phyloP scores from a whole-genome alignment of 768 basidiomycete species.

The Kwoniella bestiolae region DNA sequence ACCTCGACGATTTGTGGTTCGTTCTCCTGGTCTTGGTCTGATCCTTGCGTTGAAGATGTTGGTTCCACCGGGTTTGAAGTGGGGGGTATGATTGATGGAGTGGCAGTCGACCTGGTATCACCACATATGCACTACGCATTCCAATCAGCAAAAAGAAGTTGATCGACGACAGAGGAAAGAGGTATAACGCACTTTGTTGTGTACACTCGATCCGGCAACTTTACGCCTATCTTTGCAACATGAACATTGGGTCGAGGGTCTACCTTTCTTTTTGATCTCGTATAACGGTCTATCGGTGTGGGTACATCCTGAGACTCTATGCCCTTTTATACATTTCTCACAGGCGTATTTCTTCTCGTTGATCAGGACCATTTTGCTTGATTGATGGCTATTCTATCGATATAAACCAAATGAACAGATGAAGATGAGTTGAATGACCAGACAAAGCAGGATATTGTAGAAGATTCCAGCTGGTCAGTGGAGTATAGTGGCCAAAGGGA shows the following conservation, averaged over 20 bases:
- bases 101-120: conserved; percentile 18
- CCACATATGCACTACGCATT: conserved; percentile 45
- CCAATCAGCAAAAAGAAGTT: no score
- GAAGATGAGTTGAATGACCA: not conserved
- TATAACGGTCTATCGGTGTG: conserved; percentile 89
- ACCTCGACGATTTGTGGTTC: conserved; percentile 9
- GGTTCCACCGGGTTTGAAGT: not conserved
- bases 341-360: conserved; percentile 61
- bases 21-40: not conserved
- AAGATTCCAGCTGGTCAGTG: not conserved
- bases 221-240: conserved; percentile 81
- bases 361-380: conserved; percentile 48
- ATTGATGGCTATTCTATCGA: not conserved
- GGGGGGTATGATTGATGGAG: not conserved
- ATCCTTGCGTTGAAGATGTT: conserved; percentile 2
- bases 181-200: conserved; percentile 40
- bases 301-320: conserved; percentile 83
- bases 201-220: conserved; percentile 38
- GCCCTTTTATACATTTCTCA: conserved; percentile 92
- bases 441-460: not conserved
- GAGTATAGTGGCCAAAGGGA: no score
- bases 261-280: conserved; percentile 90
- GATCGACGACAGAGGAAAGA: not conserved
- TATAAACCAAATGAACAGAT: not conserved
- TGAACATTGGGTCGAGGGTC: conserved; percentile 86